Conservation (phyloP, 2,329 filamentous ascomycete genomes). For the Claviceps pusilla region DNA sequence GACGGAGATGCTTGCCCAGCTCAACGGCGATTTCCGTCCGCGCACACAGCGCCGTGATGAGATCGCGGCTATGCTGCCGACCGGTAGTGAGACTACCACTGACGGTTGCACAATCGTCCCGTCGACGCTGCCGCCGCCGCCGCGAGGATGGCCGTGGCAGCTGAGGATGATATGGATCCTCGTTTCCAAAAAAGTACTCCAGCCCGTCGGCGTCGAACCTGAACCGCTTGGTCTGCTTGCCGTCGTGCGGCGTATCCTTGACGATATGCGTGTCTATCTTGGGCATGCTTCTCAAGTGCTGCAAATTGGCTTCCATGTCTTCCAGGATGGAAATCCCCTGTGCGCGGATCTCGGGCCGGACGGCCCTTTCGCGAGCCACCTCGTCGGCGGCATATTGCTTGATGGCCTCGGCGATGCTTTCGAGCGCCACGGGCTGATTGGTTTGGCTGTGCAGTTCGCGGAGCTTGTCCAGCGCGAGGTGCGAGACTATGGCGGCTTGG, state of each 20-base stretch:
- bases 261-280: conserved; percentile 4
- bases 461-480: conserved; percentile 10
- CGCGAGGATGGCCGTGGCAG: no score
- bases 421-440: conserved; percentile 7
- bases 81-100: conserved; percentile 3
- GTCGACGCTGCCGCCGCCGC: neutral
- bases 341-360: conserved; percentile 1
- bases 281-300: neutral
- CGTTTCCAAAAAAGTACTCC: conserved; percentile 15
- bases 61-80: conserved; percentile 20
- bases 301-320: conserved; percentile 6
- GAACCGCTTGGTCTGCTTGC: conserved; percentile 12
- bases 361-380: conserved; percentile 4
- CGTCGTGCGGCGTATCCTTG: conserved; percentile 5
- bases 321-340: conserved; percentile 6
- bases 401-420: conserved; percentile 11
- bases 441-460: conserved; percentile 6
- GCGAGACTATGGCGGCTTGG: conserved; percentile 10
- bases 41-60: conserved; percentile 28
- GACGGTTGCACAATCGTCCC: neutral
- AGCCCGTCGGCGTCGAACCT: conserved; percentile 15
- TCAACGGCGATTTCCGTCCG: conserved; percentile 38
- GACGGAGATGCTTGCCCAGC: conserved; percentile 37
- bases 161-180: conserved; percentile 14
- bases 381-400: conserved; percentile 9